A percentile compares a stretch with the other conserved stretches of the same genome.
These are phyloP conservation scores for Thelephora aurantiotincta DNA, from an alignment of 768 basidiomycete genomes.

Conservation along the genomic window DNA sequence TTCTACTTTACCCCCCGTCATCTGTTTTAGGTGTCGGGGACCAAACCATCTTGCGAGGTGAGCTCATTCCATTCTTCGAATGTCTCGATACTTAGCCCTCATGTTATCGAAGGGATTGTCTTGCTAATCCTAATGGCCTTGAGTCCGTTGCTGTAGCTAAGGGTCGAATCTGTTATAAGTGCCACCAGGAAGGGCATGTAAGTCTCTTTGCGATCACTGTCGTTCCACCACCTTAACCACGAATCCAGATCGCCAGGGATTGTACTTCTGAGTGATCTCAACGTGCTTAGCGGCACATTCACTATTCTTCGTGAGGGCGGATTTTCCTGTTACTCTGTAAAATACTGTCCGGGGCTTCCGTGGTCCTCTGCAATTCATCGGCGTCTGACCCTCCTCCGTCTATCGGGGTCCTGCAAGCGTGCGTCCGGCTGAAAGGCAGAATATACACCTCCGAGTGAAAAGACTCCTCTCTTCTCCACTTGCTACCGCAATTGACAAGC, in stretches of 20 bases:
- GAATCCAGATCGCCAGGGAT: constrained; percentile 19
- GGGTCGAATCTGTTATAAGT: constrained; percentile 79
- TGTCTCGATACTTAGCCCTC: background rate
- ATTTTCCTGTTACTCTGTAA: too few species aligned
- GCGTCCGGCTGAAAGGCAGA: too few species aligned
- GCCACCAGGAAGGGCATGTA: constrained; percentile 80
- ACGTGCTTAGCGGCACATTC: too few species aligned
- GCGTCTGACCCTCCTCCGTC: too few species aligned
- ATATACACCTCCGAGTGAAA: too few species aligned
- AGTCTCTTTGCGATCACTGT: constrained; percentile 15
- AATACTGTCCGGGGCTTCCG: too few species aligned
- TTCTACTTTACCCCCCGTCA: constrained; percentile 66
- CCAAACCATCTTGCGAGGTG: constrained; percentile 81
- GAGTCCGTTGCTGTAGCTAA: constrained; percentile 32
- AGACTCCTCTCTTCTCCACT: too few species aligned
- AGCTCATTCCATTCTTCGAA: constrained; percentile 8
- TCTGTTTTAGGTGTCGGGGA: constrained; percentile 83
- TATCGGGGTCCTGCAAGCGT: too few species aligned
- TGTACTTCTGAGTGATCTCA: constrained; percentile 9
- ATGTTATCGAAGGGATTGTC: constrained; percentile 48
- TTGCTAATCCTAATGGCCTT: constrained; percentile 45
- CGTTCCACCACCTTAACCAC: background rate
- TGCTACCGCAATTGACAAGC: too few species aligned
- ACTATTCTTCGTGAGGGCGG: too few species aligned
- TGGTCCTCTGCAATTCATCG: too few species aligned